Evolutionary conservation across 345 rosid genomes (phyloP).

Genomic region (Dipteronia dyeriana): DNA sequence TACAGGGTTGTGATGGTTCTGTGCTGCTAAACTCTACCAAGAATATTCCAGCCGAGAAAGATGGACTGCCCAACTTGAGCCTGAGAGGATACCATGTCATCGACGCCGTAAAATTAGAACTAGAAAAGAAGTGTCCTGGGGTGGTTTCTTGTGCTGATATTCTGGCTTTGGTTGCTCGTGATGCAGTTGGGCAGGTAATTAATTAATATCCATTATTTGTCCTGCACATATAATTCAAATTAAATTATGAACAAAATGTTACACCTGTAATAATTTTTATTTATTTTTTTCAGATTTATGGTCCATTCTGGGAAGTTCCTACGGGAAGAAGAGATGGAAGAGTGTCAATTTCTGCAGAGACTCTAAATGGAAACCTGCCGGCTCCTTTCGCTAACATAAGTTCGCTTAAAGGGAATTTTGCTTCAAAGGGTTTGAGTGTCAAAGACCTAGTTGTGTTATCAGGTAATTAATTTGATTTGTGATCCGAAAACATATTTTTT

Average conservation of each 20-base stretch:
- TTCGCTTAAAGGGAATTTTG: constrained; percentile 35
- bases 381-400: constrained; percentile 39
- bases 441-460: constrained; percentile 60
- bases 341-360: constrained; percentile 39
- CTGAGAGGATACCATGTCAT: constrained; percentile 53
- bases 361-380: constrained; percentile 28
- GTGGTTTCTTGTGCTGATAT: constrained; percentile 40
- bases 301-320: constrained; percentile 62
- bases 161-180: constrained; percentile 38
- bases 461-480: constrained; percentile 30
- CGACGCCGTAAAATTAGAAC: constrained; percentile 44
- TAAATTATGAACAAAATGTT: neutral
- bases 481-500: no score
- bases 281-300: constrained; percentile 38
- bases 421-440: constrained; percentile 41
- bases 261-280: neutral
- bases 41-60: constrained; percentile 45
- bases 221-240: neutral
- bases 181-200: constrained; percentile 39
- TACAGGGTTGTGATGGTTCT: constrained; percentile 62
- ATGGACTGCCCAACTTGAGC: constrained; percentile 36
- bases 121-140: constrained; percentile 37
- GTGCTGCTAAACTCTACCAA: constrained; percentile 41
- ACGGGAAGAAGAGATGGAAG: constrained; percentile 68
- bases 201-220: neutral